Conservation (phyloP, 306 rosid genomes). For the apple (Malus domestica) region DNA sequence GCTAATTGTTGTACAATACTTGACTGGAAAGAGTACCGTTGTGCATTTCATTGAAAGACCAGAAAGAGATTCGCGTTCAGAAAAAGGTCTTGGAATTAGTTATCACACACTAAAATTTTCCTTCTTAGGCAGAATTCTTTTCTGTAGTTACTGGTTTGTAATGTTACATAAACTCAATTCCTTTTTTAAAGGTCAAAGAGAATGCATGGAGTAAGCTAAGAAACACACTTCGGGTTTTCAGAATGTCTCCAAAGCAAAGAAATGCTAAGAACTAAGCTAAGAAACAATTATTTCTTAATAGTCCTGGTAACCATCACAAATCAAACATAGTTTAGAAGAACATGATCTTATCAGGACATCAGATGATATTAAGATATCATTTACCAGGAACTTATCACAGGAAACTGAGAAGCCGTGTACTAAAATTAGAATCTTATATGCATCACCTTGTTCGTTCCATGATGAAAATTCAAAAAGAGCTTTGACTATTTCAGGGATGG, state of each 20-base stretch:
- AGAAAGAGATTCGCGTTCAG: neutral
- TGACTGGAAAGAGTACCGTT: neutral
- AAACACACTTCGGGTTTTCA: too few relatives aligned
- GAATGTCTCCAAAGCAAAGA: neutral
- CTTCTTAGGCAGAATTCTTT: neutral
- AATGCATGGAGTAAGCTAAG: neutral
- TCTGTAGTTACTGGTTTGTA: neutral
- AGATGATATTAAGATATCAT: neutral
- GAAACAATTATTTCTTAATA: neutral
- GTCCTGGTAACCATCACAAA: neutral
- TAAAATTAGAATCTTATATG: constrained; percentile 1
- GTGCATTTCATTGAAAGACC: neutral
- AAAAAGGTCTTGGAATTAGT: neutral
- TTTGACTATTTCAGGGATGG: constrained; percentile 70
- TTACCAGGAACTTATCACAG: neutral
- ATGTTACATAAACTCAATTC: neutral
- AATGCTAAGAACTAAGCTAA: neutral
- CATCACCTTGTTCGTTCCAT: constrained; percentile 80
- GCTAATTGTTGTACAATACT: neutral
- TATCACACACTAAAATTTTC: neutral
- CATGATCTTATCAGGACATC: neutral
- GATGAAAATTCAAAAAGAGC: constrained; percentile 83
- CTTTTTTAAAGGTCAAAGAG: neutral
- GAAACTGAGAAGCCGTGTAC: neutral
- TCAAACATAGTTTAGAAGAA: constrained; percentile 3